Percentiles rank a stretch among this genome's conserved stretches.
Evolutionary conservation across 78 protist species (phyloP).

Genomic region (Dictyostelium intermedium): DNA sequence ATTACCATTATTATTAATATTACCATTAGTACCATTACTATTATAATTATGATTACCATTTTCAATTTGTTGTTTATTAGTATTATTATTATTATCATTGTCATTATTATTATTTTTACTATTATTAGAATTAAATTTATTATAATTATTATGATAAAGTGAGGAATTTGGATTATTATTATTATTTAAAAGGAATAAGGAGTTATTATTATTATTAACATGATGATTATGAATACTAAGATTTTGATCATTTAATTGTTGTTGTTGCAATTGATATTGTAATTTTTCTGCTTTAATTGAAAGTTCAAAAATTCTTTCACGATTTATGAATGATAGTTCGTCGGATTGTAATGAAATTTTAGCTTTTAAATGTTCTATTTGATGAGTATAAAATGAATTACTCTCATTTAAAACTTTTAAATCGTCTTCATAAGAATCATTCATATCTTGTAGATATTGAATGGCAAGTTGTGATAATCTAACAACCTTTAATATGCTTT

Average conservation of each 20-base stretch:
- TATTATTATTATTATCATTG: not conserved
- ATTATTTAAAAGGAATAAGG: not conserved
- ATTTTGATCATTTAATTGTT: not conserved
- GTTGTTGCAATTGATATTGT: conserved; percentile 14
- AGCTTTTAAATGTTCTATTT: not conserved
- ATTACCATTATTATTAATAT: not conserved
- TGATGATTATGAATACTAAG: not conserved
- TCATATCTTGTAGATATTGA: not conserved
- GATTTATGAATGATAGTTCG: not conserved
- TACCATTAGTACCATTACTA: not conserved
- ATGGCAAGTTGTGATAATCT: conserved; percentile 19
- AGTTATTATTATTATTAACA: not conserved
- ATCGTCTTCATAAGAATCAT: not conserved
- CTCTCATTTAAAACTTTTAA: not conserved
- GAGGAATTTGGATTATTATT: not conserved
- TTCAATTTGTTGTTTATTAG: not conserved
- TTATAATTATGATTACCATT: not conserved
- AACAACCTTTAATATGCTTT: not conserved
- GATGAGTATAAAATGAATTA: not conserved
- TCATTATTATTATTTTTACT: not conserved
- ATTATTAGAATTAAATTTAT: not conserved
- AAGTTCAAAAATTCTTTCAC: conserved; percentile 16
- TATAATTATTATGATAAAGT: conserved; percentile 1
- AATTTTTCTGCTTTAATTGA: conserved; percentile 5
- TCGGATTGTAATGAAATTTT: not conserved